Base-by-base conservation (phyloP, 73 alveolate genomes). In the Stentor roeselii region DNA sequence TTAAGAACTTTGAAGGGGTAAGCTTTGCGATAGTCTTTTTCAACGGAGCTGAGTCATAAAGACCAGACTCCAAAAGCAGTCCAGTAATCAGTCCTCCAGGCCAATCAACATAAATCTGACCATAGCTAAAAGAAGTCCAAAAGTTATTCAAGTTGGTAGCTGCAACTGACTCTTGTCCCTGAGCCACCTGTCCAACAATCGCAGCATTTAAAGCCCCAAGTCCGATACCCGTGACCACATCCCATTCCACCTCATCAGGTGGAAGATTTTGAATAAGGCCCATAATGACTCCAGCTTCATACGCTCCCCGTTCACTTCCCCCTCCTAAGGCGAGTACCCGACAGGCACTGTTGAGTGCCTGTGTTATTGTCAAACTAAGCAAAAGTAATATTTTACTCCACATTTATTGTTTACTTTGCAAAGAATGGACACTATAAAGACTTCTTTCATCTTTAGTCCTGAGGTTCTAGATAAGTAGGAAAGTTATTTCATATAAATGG, bases 171-270 rank as follows among this genome's bases (percentile, higher is more conserved):
- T 80, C 87, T 3, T 85, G 60, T 30, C 87, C 87, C 6, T 6
- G 38, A 15, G 50, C 83, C 27, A 58, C 39, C 30, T 36, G 58
- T 3, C 83, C 3, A 3, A 85, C 3, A 34, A 85, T 78, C 77
- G 78, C 83, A 75, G 91, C 91, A 60, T 85, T 85, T n/a, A 85
- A 76, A 59, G 91, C 87, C 37, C 87, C 87, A 30, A 84, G 83
- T n/a, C 77, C 83, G 15, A 85, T 59, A 4, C 91, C 91, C 37
- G 87, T 34, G 37, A 85, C 87, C 30, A 76, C 87, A 42, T 78
- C 42, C 35, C 78, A 85, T 27, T 42, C 21, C 42, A 76, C 75
- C n/a, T 85, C 82, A 14, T 76, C 91, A 6, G 91, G 76, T 3
- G 86, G 31, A 31, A 84, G 67, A 2, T 39, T 78, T 0, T 38